Percentiles rank a stretch among this genome's conserved stretches.
These are phyloP conservation scores for Carex littledalei DNA, from an alignment of 176 grass and related monocot genomes.

Conservation along the genomic window DNA sequence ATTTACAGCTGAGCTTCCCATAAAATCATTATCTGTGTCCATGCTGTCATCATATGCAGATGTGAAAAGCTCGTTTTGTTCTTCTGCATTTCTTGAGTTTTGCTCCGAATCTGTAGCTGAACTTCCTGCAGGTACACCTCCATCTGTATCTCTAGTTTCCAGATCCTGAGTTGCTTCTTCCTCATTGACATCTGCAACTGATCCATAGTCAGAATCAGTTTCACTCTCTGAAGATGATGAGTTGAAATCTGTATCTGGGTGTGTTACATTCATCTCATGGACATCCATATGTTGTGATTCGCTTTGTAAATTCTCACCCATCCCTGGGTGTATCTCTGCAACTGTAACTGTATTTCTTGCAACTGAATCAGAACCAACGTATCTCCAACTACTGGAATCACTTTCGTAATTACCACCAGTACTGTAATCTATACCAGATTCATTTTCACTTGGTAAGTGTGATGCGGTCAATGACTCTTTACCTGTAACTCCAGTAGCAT, in stretches of 20 bases:
- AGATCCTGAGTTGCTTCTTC: neutral
- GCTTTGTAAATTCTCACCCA: neutral
- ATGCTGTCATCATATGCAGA: neutral
- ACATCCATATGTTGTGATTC: neutral
- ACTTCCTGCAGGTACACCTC: neutral
- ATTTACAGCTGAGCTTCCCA: neutral
- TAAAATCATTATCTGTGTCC: constrained; percentile 4
- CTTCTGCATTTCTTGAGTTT: neutral
- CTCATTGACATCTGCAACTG: constrained; percentile 11
- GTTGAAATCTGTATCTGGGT: constrained; percentile 9
- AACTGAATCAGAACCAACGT: neutral
- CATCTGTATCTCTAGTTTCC: neutral
- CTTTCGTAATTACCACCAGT: neutral
- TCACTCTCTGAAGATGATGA: constrained; percentile 10
- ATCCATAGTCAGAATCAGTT: constrained; percentile 24
- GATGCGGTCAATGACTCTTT: constrained; percentile 2
- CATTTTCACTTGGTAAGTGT: constrained; percentile 8
- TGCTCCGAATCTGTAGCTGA: neutral
- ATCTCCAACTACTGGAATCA: constrained; percentile 9
- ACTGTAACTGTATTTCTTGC: neutral
- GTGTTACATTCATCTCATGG: constrained; percentile 8
- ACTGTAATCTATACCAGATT: neutral
- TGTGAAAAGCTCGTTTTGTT: neutral
- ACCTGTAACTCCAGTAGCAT: neutral
- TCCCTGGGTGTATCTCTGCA: neutral